Evolutionary conservation across 2,329 filamentous ascomycete species (phyloP).

Genomic region (Cytospora mali): DNA sequence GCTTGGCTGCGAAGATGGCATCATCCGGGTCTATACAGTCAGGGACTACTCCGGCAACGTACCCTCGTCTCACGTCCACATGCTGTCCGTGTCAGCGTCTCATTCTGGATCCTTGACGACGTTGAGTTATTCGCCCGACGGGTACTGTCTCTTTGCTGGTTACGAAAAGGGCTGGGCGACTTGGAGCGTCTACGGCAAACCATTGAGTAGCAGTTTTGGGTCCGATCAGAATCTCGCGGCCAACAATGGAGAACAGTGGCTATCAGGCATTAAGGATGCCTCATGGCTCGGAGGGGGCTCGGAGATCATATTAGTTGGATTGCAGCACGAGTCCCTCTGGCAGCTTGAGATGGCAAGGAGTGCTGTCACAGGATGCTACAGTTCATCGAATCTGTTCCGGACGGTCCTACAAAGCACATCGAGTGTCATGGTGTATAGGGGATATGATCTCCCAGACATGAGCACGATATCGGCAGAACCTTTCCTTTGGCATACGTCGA

Average conservation of each 20-base stretch:
- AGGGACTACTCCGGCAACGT: conserved; percentile 94
- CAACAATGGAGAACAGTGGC: conserved; percentile 77
- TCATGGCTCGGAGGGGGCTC: conserved; percentile 88
- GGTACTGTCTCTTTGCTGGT: conserved; percentile 92
- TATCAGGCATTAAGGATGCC: conserved; percentile 75
- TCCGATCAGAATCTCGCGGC: conserved; percentile 65
- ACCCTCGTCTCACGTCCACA: conserved; percentile 78
- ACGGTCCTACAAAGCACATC: conserved; percentile 87
- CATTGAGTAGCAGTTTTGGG: conserved; percentile 80
- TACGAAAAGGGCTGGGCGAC: conserved; percentile 92
- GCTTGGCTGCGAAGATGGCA: conserved; percentile 77
- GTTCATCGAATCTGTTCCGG: conserved; percentile 84
- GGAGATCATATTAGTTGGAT: conserved; percentile 75
- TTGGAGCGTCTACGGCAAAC: conserved; percentile 97
- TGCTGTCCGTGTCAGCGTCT: conserved; percentile 65
- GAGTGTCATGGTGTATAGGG: conserved; percentile 88
- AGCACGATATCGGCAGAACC: conserved; percentile 91
- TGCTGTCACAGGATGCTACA: conserved; percentile 90
- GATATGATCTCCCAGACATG: conserved; percentile 87
- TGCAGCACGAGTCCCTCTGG: conserved; percentile 79
- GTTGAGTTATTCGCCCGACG: conserved; percentile 88
- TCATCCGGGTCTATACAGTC: conserved; percentile 86
- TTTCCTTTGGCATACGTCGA: conserved; percentile 92
- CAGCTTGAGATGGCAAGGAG: conserved; percentile 90
- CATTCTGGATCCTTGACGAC: conserved; percentile 73